These are phyloP conservation scores for Anisodus acutangulus DNA, from an alignment of 257 asterid genomes.

Conservation along the genomic window DNA sequence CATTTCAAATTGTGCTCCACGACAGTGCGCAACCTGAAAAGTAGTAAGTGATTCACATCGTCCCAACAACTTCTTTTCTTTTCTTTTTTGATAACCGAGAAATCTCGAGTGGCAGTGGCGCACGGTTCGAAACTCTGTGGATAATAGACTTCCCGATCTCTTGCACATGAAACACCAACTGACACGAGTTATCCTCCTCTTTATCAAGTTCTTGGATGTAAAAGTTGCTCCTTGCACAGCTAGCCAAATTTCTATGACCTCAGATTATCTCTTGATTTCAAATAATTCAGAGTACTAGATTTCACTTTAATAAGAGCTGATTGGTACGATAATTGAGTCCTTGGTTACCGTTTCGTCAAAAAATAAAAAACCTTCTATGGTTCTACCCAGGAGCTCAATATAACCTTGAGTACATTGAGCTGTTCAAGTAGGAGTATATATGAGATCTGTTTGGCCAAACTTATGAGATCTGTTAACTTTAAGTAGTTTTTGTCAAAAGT, in stretches of 20 bases:
- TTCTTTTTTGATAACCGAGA: neutral
- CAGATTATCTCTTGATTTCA: neutral
- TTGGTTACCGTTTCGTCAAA: neutral
- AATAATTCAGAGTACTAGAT: neutral
- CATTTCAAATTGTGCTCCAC: neutral
- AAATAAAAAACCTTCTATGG: neutral
- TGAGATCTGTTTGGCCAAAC: neutral
- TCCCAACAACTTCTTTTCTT: neutral
- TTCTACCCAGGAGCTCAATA: neutral
- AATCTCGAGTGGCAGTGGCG: neutral
- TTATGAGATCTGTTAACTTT: neutral
- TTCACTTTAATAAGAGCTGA: neutral
- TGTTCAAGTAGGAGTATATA: neutral
- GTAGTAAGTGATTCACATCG: neutral
- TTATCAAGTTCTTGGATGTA: neutral
- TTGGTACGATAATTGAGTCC: neutral
- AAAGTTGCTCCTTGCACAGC: neutral
- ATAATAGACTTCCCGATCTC: neutral
- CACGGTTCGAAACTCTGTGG: neutral
- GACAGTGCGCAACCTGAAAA: neutral
- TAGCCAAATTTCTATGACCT: neutral
- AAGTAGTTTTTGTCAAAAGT: neutral
- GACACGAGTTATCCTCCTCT: neutral
- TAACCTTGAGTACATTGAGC: neutral
- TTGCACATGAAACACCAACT: neutral